These are phyloP conservation scores for Hygrophorus pudorinus DNA, from an alignment of 768 basidiomycete species.

Conservation along the genomic window DNA sequence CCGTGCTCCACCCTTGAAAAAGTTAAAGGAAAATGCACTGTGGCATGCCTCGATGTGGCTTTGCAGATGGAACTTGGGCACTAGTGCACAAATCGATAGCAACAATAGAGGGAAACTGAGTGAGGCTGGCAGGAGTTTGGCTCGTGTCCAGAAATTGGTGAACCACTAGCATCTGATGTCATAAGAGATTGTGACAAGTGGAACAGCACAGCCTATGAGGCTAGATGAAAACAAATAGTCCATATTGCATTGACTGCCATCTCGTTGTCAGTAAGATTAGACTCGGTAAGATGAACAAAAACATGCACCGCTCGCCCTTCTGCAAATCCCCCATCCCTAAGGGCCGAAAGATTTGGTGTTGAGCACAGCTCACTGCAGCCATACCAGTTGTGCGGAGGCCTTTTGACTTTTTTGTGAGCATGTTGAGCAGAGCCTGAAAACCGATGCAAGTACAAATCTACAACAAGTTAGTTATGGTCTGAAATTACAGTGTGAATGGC, in stretches of 20 bases:
- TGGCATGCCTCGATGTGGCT: conserved; percentile 14
- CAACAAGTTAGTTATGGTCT: too few species aligned
- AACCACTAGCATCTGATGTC: conserved; percentile 10
- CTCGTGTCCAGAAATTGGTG: neutral
- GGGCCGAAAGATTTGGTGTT: conserved; percentile 15
- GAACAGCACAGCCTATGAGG: neutral
- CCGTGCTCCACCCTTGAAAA: conserved; percentile 14
- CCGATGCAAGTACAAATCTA: too few species aligned
- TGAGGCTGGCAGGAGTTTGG: neutral
- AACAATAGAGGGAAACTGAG: conserved; percentile 1
- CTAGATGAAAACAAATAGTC: conserved; percentile 11
- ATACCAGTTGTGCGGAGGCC: conserved; percentile 18
- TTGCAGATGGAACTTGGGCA: conserved; percentile 19
- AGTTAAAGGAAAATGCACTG: conserved; percentile 20
- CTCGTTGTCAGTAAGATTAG: neutral
- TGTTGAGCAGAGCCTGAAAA: conserved; percentile 17
- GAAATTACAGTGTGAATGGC: too few species aligned
- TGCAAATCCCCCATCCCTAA: conserved; percentile 21
- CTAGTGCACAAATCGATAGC: neutral
- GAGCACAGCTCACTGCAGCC: conserved; percentile 13
- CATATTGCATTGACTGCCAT: conserved; percentile 11
- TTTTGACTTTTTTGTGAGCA: conserved; percentile 14
- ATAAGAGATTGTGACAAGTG: conserved; percentile 7
- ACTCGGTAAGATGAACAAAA: neutral
- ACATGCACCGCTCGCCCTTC: conserved; percentile 20